Evolutionary conservation across 2,329 filamentous ascomycete species (phyloP), one percentile per base, ranked within the genome.

Genomic region (Xylaria sp.): DNA sequence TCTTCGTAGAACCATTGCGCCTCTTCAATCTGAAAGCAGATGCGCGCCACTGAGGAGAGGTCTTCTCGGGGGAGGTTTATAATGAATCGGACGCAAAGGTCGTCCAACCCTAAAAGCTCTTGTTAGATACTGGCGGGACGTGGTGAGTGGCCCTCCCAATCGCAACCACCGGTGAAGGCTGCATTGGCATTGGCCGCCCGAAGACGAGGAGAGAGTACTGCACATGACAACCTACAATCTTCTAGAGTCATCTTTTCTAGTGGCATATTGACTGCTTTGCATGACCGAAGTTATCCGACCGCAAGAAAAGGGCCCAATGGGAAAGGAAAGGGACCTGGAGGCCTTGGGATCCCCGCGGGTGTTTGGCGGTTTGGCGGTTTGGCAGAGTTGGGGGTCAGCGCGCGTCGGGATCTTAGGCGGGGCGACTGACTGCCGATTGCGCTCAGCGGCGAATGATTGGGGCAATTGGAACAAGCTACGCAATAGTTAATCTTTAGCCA

Each of bases 1-100:
- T 99, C 96, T 85, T 99, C 96, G 88, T 99, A 99, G 82, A 97
- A 99, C 96, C 96, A 99, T 89, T 99, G 97, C 75, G 96, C 96
- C 82, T 99, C 97, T 82, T 99, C 96, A 75, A 99, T 92, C 82
- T 98, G 94, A 80, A 99, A 99, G 82, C 95, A 98, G 82, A 99
- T 96, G 78, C 96, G 92, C 78, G 94, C 93, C 66, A 97, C 92
- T 2, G 93, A 94, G 73, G 90, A 90, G 55, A 98, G 88, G 81
- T 99, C 96, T 81, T 96, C 93, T 72, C 92, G 87, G 54, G 97
- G 96, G 69, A 98, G 88, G 82, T 99, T 98, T 81, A 98, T 93
- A 78, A 99, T 95, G 82, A 99, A 99, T 79, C 97, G 93, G 80
- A 97, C 95, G 82, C 94, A 97, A 68, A 98, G 88, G 83, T 98